Evolutionary conservation across 2,329 filamentous ascomycete genomes (phyloP).

Genomic region (Trichoderma sp.): DNA sequence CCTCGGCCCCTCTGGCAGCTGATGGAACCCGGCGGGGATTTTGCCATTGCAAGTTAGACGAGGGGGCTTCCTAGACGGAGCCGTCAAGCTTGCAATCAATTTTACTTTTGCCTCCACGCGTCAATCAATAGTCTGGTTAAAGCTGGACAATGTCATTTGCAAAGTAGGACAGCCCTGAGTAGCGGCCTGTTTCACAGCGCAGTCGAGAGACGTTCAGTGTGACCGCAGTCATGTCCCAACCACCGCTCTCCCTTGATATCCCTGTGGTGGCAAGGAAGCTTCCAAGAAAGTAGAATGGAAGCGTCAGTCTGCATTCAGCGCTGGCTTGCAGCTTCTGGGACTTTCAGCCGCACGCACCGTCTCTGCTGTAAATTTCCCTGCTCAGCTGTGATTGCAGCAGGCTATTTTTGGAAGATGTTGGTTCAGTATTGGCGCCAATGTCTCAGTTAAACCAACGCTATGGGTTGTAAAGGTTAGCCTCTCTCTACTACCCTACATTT

Average conservation of each 20-base stretch:
- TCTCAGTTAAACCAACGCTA: not conserved
- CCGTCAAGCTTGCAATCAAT: not conserved
- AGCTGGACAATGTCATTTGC: not conserved
- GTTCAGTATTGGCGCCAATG: not conserved
- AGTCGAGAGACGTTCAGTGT: not conserved
- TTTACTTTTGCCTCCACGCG: not conserved
- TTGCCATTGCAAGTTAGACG: slow-evolving; percentile 1
- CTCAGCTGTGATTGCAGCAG: not conserved
- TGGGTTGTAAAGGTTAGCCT: not conserved
- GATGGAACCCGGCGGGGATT: not conserved
- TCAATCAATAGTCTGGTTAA: not conserved
- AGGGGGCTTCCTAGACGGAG: not conserved
- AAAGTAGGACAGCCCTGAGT: not conserved
- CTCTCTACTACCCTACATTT: not conserved
- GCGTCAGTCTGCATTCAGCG: not conserved
- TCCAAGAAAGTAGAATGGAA: not conserved
- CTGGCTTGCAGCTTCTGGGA: not conserved
- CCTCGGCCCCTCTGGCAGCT: not conserved
- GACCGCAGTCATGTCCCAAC: not conserved
- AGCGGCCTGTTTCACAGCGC: not conserved
- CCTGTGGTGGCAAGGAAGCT: not conserved
- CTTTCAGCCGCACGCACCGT: slow-evolving; percentile 3
- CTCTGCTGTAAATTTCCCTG: not conserved
- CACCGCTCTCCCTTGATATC: not conserved
- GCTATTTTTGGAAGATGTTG: not conserved